These are phyloP conservation scores for Funneliformis mosseae DNA, from an alignment of 192 early-diverging fungal genomes.

Conservation along the genomic window DNA sequence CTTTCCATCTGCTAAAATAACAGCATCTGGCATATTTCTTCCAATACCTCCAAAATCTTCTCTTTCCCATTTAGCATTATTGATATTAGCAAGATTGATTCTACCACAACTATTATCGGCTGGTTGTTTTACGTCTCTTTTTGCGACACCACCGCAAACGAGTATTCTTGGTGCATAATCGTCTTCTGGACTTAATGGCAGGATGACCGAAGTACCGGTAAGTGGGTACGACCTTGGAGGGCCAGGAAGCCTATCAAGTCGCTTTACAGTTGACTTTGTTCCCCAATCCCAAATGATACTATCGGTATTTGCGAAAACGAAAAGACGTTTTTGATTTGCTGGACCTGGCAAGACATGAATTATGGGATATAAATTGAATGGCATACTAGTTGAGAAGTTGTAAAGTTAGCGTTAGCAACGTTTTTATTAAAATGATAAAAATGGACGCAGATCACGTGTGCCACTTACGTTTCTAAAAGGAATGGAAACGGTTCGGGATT, in stretches of 20 bases:
- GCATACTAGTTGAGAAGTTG: constrained; percentile 31
- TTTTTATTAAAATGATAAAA: neutral
- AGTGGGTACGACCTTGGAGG: constrained; percentile 56
- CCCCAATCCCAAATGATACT: constrained; percentile 56
- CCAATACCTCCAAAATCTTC: constrained; percentile 48
- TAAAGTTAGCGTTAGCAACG: neutral
- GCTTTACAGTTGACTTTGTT: constrained; percentile 44
- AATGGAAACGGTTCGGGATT: constrained; percentile 45
- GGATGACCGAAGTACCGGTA: constrained; percentile 56
- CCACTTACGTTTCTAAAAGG: constrained; percentile 42
- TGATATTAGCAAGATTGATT: constrained; percentile 44
- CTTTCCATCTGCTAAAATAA: constrained; percentile 57
- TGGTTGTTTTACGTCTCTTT: constrained; percentile 24
- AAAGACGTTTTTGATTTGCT: constrained; percentile 41
- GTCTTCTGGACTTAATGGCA: constrained; percentile 58
- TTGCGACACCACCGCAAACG: constrained; percentile 62
- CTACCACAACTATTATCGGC: constrained; percentile 53
- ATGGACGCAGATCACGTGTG: neutral
- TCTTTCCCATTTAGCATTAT: constrained; percentile 54
- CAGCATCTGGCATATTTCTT: constrained; percentile 56
- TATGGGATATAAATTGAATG: constrained; percentile 56
- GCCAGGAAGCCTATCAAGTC: constrained; percentile 50
- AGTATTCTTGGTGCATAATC: constrained; percentile 60
- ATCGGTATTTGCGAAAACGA: constrained; percentile 55
- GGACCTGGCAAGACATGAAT: constrained; percentile 51